Evolutionary conservation across 495 filamentous ascomycete genomes (phyloP), one percentile per base, ranked within the genome.

Genomic region (Cercophora samala): DNA sequence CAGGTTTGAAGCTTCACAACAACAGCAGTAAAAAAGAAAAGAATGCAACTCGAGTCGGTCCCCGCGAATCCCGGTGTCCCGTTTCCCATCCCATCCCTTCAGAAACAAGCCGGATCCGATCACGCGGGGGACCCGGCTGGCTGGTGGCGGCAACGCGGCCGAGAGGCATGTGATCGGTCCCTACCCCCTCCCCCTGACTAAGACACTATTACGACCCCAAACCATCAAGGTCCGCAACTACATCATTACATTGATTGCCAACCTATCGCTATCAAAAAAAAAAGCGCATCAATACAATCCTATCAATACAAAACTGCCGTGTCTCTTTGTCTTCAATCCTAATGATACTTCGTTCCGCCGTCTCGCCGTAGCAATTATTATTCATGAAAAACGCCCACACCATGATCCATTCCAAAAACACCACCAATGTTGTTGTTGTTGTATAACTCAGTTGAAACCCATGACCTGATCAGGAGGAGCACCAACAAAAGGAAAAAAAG

Each of bases 101-200:
- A 46, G 2, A 13, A 46, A 17, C 37, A 46, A 46, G 37, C 54
- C 54, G 19, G 54, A 58, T 58, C 54, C 54, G 19, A 58, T 58
- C 54, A 23, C 23, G 54, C 54, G 54, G 54, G 54, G 54, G 13
- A 22, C 6, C 19, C 19, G 23, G 19, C 54, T 58, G 54, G 19
- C 23, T 46, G 37, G 54, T 58, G 54, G 19, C 19, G 23, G 54
- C 54, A 24, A 55, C 52, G 52, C 19, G 54, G 54, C 54, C 54
- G 54, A 58, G 54, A 22, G 19, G 54, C 54, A 58, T 58, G 54
- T 58, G 54, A 58, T 58, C 23, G 17, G 18, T n/a, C n/a, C n/a
- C n/a, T n/a, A n/a, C n/a, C n/a, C n/a, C n/a, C n/a, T n/a, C 6
- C 17, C 54, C 54, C 54, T 24, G 54, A 58, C 54, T 46, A 46